Evolutionary conservation across 805 yeast species (phyloP), one percentile per base, ranked within the genome.

Genomic region (Candida morakotiae): DNA sequence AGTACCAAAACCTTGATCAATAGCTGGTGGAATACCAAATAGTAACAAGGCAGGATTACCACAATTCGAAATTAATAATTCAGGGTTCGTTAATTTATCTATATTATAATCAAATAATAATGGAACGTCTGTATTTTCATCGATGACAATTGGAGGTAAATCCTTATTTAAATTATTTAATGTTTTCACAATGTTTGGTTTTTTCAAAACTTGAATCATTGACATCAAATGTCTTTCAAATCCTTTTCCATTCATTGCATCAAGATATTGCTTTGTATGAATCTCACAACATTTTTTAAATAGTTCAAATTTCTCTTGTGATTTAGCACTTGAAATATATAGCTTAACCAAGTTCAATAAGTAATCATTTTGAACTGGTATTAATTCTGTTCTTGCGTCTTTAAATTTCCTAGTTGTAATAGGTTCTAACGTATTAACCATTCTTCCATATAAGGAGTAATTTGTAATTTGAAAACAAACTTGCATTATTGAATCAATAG

Each of bases 1-100:
- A 25, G 88, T 74, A n/a, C 96, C 96, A 58, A 83, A 87, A 2
- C 97, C 97, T 52, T 86, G 89, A 33, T 87, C 83, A 10, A 83
- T 71, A 1, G 87, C 89, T 2, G 97, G 96, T 3, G 96, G 94
- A 53, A 88, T 88, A 0, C 97, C 97, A 65, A 88, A 88, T 34
- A 83, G 69, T 44, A 83, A 80, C 40, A 88, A 68, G 1, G 95
- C 83, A 5, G 95, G 95, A 56, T 88, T 88, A 26, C 96, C 96
- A 64, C 97, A 88, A 59, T 88, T 88, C 13, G 89, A 80, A 4
- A 93, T 84, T 35, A 67, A 53, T 19, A 67, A 43, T 37, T 66
- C 72, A 0, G 72, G 70, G 8, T 51, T 41, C 4, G 55, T 38
- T n/a, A 67, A 49, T 38, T 49, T 53, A 20, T 67, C 67, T 30